These are phyloP conservation scores for Colletotrichum brevisporum DNA, from an alignment of 2,329 filamentous ascomycete species.

Conservation along the genomic window DNA sequence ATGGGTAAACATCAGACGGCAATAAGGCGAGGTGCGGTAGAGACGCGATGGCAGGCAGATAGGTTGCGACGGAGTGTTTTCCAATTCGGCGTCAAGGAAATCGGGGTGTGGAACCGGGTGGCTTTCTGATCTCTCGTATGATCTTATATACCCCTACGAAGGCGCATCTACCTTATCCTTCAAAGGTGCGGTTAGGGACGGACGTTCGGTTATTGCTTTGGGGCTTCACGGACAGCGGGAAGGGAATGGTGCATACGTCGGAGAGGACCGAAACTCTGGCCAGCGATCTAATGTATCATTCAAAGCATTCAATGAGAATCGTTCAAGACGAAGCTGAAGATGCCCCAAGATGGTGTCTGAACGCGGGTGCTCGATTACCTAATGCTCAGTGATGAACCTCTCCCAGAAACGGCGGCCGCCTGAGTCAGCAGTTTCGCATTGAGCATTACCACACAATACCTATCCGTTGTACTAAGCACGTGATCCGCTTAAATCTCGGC, in stretches of 20 bases:
- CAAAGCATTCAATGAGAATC: slow-evolving; percentile 28
- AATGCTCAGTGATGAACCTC: no score
- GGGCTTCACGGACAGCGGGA: slow-evolving; percentile 13
- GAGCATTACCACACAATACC: no score
- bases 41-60: background rate
- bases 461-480: no score
- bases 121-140: slow-evolving; percentile 37
- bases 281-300: slow-evolving; percentile 34
- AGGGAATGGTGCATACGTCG: slow-evolving; percentile 30
- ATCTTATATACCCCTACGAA: slow-evolving; percentile 42
- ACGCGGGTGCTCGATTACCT: background rate
- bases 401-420: no score
- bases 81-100: slow-evolving; percentile 32
- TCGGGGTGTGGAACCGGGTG: slow-evolving; percentile 17
- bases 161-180: slow-evolving; percentile 37
- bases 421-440: background rate
- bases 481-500: slow-evolving; percentile 45
- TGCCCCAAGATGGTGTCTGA: background rate
- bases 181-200: slow-evolving; percentile 36
- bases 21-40: background rate
- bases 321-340: background rate
- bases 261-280: background rate
- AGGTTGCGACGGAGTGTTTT: slow-evolving; percentile 24
- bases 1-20: no score
- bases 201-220: slow-evolving; percentile 30